Conservation (phyloP, 225 moss, liverwort and hornwort genomes). For the Neckera pumila region DNA sequence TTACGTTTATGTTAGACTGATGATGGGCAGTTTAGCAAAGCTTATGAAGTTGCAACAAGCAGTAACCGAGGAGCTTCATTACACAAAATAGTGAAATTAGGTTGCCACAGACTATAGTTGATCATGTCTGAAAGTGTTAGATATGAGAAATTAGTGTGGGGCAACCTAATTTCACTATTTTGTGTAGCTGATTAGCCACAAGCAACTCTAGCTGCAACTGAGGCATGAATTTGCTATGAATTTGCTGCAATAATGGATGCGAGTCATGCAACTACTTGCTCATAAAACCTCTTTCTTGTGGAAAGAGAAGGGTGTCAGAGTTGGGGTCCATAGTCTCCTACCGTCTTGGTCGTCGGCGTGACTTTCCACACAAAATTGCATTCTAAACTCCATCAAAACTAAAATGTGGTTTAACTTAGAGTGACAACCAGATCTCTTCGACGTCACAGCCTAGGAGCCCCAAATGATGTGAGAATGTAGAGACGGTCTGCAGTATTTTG, state of each 20-base stretch:
- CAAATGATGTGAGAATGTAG: background rate
- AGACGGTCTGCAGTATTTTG: background rate
- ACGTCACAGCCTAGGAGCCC: background rate
- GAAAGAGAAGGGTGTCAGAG: background rate
- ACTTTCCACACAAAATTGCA: background rate
- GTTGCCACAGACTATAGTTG: too few species aligned
- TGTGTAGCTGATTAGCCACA: background rate
- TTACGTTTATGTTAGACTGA: background rate
- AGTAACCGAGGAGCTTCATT: background rate
- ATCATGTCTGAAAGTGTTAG: too few species aligned
- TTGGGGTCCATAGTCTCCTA: background rate
- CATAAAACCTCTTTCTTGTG: background rate
- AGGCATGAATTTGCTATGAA: background rate
- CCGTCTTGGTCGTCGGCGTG: background rate
- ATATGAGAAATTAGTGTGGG: too few species aligned
- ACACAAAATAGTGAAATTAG: too few species aligned
- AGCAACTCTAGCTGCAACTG: too few species aligned
- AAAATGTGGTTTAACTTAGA: background rate
- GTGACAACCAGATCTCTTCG: background rate
- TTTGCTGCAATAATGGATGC: background rate
- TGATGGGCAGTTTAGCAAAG: background rate
- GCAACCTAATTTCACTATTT: too few species aligned
- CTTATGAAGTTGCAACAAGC: background rate
- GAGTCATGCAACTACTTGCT: background rate
- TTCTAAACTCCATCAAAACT: background rate